These are phyloP conservation scores for Rhizoclosmatium globosum DNA, from an alignment of 192 early-diverging fungal genomes.

Conservation along the genomic window DNA sequence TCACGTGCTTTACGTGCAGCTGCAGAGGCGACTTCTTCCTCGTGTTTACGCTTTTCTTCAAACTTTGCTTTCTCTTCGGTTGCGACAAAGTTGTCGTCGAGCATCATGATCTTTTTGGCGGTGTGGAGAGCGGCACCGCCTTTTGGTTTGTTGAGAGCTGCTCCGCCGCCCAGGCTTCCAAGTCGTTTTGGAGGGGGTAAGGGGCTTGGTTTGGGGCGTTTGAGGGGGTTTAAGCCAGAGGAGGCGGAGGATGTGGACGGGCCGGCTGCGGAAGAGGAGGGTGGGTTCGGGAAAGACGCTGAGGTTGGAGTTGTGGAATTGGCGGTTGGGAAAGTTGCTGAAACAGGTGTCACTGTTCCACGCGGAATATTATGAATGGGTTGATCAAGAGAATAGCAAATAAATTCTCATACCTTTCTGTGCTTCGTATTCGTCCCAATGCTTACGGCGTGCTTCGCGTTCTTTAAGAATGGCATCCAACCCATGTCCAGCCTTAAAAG, in stretches of 20 bases:
- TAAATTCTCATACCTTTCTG: slow-evolving; percentile 4
- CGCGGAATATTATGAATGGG: not conserved
- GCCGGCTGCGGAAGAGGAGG: not conserved
- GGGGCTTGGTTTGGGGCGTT: not conserved
- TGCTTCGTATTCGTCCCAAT: slow-evolving; percentile 18
- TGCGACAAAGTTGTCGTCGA: slow-evolving; percentile 8
- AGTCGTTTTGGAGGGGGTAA: not conserved
- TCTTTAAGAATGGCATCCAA: slow-evolving; percentile 3
- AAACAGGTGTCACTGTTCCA: not conserved
- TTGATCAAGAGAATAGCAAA: not conserved
- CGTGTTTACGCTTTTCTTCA: slow-evolving; percentile 14
- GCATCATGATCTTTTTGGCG: slow-evolving; percentile 22
- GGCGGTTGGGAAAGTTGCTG: not conserved
- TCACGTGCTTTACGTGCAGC: slow-evolving; percentile 32
- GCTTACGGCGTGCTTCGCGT: not conserved
- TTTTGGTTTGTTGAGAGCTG: not conserved
- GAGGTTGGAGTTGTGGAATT: not conserved
- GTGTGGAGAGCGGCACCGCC: slow-evolving; percentile 1
- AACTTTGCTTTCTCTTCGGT: slow-evolving; percentile 25
- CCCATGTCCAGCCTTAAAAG: slow-evolving; percentile 7
- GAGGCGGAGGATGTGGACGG: not conserved
- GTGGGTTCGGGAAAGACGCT: not conserved
- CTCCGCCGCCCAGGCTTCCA: not conserved
- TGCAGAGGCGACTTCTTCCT: slow-evolving; percentile 27
- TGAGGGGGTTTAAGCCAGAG: not conserved